Percentiles rank a stretch among this genome's conserved stretches.
Evolutionary conservation across 2,329 filamentous ascomycete genomes (phyloP).

Genomic region (Fusarium albosuccineum): DNA sequence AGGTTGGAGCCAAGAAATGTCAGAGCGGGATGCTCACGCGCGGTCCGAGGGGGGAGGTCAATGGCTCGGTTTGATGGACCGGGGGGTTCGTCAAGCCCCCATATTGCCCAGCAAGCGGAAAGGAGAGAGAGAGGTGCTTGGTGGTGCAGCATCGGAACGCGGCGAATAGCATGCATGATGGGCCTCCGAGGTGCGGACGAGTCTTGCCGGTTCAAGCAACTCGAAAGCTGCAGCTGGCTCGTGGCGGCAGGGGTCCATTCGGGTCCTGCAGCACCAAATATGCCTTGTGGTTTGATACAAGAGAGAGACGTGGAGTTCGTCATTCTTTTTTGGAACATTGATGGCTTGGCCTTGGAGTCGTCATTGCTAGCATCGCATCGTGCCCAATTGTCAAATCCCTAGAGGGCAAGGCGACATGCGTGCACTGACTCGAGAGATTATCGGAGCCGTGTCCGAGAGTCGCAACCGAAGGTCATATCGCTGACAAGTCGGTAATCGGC

Average conservation of each 20-base stretch:
- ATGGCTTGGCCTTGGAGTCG: background rate
- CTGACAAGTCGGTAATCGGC: background rate
- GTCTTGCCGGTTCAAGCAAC: conserved; percentile 33
- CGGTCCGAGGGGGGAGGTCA: background rate
- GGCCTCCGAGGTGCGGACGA: background rate
- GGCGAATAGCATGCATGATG: background rate
- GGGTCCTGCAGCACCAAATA: background rate
- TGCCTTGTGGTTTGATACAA: too few species aligned
- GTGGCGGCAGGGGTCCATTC: conserved; percentile 27
- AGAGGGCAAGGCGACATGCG: background rate
- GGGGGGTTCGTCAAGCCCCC: background rate
- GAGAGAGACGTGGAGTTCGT: conserved; percentile 15
- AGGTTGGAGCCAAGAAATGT: background rate
- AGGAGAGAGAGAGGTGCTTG: background rate
- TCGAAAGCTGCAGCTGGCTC: background rate
- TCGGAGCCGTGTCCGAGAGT: conserved; percentile 3
- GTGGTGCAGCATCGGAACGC: background rate
- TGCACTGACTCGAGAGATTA: conserved; percentile 11
- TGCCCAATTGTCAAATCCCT: background rate
- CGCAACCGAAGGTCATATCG: background rate
- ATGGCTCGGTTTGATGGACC: conserved; percentile 10
- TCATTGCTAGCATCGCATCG: background rate
- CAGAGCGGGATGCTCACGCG: background rate
- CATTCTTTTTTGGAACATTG: background rate
- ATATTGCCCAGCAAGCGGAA: background rate